These are phyloP conservation scores for Mangifera indica DNA, from an alignment of 345 rosid species.

Conservation along the genomic window DNA sequence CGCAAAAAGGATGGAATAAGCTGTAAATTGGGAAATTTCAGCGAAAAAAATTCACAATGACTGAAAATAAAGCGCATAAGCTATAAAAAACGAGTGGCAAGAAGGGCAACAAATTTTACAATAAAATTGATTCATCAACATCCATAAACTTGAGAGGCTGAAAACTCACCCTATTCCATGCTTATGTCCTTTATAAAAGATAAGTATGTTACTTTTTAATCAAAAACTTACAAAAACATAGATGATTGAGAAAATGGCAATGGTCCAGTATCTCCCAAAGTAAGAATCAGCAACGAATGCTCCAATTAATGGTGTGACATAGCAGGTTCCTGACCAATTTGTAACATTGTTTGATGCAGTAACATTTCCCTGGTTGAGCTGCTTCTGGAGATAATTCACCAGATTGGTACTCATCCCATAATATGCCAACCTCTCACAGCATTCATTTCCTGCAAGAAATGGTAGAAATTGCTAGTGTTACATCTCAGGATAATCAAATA, in stretches of 20 bases:
- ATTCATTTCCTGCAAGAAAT: slow-evolving; percentile 59
- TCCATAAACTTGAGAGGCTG: neutral
- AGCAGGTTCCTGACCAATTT: slow-evolving; percentile 95
- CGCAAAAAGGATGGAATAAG: neutral
- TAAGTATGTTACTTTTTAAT: slow-evolving; percentile 1
- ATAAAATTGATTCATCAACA: neutral
- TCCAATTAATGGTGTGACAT: slow-evolving; percentile 78
- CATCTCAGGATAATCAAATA: neutral
- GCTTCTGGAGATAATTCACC: slow-evolving; percentile 70
- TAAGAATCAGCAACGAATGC: slow-evolving; percentile 97
- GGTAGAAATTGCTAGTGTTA: neutral
- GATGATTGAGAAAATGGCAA: slow-evolving; percentile 68
- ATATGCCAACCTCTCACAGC: slow-evolving; percentile 95
- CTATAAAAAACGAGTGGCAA: neutral
- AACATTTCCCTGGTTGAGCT: slow-evolving; percentile 71
- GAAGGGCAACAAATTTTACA: neutral
- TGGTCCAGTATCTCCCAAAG: slow-evolving; percentile 87
- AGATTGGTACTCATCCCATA: slow-evolving; percentile 98
- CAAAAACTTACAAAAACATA: slow-evolving; percentile 66
- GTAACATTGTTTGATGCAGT: slow-evolving; percentile 79
- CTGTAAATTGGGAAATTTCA: neutral
- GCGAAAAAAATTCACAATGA: neutral
- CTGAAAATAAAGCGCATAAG: neutral
- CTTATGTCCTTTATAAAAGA: neutral
- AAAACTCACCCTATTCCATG: neutral